A percentile compares a stretch with the other conserved stretches of the same genome.
These are phyloP conservation scores for Zasmidium angulare DNA, from an alignment of 2,329 filamentous ascomycete genomes.

Conservation along the genomic window DNA sequence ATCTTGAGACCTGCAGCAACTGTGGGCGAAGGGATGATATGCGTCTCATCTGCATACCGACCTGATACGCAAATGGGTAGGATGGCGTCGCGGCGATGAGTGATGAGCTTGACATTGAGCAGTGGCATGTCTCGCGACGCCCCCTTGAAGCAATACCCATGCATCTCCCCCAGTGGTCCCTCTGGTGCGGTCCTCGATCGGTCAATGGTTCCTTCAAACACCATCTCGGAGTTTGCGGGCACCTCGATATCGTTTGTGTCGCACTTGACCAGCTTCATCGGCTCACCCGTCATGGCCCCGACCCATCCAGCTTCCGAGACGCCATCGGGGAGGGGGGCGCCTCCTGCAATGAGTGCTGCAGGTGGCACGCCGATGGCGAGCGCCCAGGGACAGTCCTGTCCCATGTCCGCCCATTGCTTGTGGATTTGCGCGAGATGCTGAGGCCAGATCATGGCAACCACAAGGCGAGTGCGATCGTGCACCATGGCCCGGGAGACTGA, in stretches of 20 bases:
- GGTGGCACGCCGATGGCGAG: conserved; percentile 52
- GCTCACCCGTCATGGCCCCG: conserved; percentile 46
- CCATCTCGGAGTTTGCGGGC: conserved; percentile 53
- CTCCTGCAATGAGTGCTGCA: conserved; percentile 32
- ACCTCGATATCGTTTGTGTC: conserved; percentile 53
- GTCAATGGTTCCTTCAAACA: conserved; percentile 52
- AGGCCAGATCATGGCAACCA: conserved; percentile 44
- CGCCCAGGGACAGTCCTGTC: conserved; percentile 50
- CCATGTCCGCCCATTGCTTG: conserved; percentile 48
- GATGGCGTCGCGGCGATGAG: conserved; percentile 50
- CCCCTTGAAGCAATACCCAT: conserved; percentile 38
- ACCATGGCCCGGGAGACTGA: conserved; percentile 51
- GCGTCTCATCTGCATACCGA: conserved; percentile 46
- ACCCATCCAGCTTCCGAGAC: conserved; percentile 52
- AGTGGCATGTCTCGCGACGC: conserved; percentile 41
- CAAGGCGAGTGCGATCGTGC: conserved; percentile 43
- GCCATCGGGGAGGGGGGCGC: conserved; percentile 51
- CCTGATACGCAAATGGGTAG: conserved; percentile 48
- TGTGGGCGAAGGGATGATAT: neutral
- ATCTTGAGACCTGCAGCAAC: neutral
- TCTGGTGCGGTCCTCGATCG: conserved; percentile 1
- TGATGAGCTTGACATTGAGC: conserved; percentile 50
- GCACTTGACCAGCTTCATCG: conserved; percentile 53
- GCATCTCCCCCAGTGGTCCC: conserved; percentile 5
- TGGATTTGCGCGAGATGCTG: conserved; percentile 51